Evolutionary conservation across 495 filamentous ascomycete species (phyloP).

Genomic region (Cercophora sp.): DNA sequence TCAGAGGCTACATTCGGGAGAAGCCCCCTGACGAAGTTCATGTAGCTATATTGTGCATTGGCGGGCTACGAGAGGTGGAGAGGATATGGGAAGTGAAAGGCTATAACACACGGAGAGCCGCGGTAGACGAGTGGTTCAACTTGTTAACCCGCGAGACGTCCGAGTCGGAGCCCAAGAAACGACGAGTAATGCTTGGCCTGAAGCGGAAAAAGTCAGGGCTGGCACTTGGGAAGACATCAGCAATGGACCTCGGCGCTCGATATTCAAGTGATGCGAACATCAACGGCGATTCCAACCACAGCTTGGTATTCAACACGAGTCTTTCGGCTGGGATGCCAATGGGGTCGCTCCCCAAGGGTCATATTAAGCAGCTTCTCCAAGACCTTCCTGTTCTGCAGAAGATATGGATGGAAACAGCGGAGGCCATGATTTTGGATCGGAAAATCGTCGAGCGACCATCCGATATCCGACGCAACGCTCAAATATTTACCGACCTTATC

Average conservation of each 20-base stretch:
- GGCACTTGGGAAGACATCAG: slow-evolving; percentile 21
- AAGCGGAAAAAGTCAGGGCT: slow-evolving; percentile 47
- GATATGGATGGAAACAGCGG: slow-evolving; percentile 52
- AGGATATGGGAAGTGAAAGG: slow-evolving; percentile 56
- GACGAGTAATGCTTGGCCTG: slow-evolving; percentile 43
- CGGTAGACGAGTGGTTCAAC: slow-evolving; percentile 52
- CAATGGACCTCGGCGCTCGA: slow-evolving; percentile 8
- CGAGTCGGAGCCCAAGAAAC: slow-evolving; percentile 40
- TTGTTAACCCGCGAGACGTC: slow-evolving; percentile 39
- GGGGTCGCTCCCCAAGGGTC: slow-evolving; percentile 42
- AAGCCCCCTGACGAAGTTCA: slow-evolving; percentile 54
- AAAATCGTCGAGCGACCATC: slow-evolving; percentile 48
- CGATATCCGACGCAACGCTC: slow-evolving; percentile 50
- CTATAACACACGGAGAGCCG: slow-evolving; percentile 49
- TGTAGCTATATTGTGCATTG: slow-evolving; percentile 49
- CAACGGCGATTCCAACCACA: slow-evolving; percentile 21
- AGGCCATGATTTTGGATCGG: slow-evolving; percentile 50
- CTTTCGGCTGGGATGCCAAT: slow-evolving; percentile 53
- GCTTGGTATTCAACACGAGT: slow-evolving; percentile 49
- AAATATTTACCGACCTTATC: slow-evolving; percentile 51
- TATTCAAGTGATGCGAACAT: slow-evolving; percentile 5
- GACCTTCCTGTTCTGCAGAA: slow-evolving; percentile 47
- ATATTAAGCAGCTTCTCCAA: slow-evolving; percentile 42
- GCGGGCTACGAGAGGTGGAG: slow-evolving; percentile 52
- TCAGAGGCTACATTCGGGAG: slow-evolving; percentile 55